phyloP scores from a whole-genome alignment of 2,329 filamentous ascomycete species.

The Chaetomium globosum region DNA sequence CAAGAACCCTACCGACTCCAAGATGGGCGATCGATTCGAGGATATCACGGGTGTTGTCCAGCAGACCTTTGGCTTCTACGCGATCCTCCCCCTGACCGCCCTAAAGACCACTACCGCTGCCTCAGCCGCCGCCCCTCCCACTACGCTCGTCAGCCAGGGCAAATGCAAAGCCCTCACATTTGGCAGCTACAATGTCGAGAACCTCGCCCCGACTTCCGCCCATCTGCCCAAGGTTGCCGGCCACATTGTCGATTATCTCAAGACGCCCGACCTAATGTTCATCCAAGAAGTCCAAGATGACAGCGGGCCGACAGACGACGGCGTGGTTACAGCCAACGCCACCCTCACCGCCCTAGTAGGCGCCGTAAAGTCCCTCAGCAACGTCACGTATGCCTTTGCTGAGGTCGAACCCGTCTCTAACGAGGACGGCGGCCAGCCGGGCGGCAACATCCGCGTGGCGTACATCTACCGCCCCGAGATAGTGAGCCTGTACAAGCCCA shows the following conservation, averaged over 20 bases:
- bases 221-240: conserved; percentile 61
- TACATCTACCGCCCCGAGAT: conserved; percentile 68
- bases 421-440: conserved; percentile 66
- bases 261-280: conserved; percentile 66
- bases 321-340: conserved; percentile 56
- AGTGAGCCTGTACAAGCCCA: conserved; percentile 61
- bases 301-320: conserved; percentile 63
- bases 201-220: conserved; percentile 59
- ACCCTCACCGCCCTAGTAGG: conserved; percentile 60
- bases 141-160: conserved; percentile 56
- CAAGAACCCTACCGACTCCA: conserved; percentile 59
- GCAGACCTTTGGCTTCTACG: conserved; percentile 69
- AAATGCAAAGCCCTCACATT: conserved; percentile 65
- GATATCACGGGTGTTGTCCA: conserved; percentile 70
- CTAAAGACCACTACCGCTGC: conserved; percentile 52
- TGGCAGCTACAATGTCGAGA: conserved; percentile 71
- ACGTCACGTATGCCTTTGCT: conserved; percentile 60
- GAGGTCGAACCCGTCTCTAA: conserved; percentile 63
- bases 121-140: conserved; percentile 53
- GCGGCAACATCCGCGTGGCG: conserved; percentile 71
- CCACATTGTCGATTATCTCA: conserved; percentile 67
- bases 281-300: conserved; percentile 73
- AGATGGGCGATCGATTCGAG: conserved; percentile 65
- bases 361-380: conserved; percentile 54
- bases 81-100: conserved; percentile 65